A percentile compares a stretch with the other conserved stretches of the same genome.
These are phyloP conservation scores for Trichosporon sp. DNA, from an alignment of 1,284 basidiomycete species.

Conservation along the genomic window DNA sequence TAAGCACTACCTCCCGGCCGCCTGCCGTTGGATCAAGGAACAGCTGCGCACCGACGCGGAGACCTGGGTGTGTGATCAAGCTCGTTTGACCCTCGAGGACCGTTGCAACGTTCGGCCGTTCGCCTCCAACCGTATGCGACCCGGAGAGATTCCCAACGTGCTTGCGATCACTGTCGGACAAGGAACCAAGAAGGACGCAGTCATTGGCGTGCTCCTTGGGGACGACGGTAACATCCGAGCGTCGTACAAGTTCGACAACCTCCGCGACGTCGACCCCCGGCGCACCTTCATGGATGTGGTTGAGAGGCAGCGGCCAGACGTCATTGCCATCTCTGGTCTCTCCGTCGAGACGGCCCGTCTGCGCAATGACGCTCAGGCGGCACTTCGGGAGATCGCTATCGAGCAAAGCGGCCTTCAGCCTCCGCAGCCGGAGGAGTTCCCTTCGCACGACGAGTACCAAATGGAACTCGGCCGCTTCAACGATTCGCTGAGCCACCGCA, in stretches of 20 bases:
- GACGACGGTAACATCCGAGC: slow-evolving; percentile 83
- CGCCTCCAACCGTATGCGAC: slow-evolving; percentile 58
- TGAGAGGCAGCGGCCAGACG: slow-evolving; percentile 75
- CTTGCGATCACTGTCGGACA: slow-evolving; percentile 91
- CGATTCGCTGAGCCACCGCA: slow-evolving; percentile 23
- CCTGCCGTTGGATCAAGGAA: slow-evolving; percentile 81
- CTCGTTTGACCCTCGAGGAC: slow-evolving; percentile 29
- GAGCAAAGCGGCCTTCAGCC: slow-evolving; percentile 29
- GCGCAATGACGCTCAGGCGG: slow-evolving; percentile 57
- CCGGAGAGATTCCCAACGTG: slow-evolving; percentile 74
- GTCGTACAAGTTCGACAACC: slow-evolving; percentile 81
- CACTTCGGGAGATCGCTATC: slow-evolving; percentile 44
- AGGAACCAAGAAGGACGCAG: slow-evolving; percentile 87
- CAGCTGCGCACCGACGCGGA: slow-evolving; percentile 87
- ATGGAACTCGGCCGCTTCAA: slow-evolving; percentile 33
- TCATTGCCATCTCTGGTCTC: slow-evolving; percentile 85
- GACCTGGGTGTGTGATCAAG: slow-evolving; percentile 62
- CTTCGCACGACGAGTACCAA: slow-evolving; percentile 37
- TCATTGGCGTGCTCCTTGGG: slow-evolving; percentile 80
- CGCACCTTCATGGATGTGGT: slow-evolving; percentile 74
- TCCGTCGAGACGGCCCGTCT: slow-evolving; percentile 63
- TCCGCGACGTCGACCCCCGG: slow-evolving; percentile 60
- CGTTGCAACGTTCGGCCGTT: slow-evolving; percentile 62
- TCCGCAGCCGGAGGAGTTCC: slow-evolving; percentile 34
- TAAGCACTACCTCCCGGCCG: slow-evolving; percentile 68